Base-by-base conservation (phyloP, 2,329 filamentous ascomycete species). In the Ambrosiella cleistominuta region DNA sequence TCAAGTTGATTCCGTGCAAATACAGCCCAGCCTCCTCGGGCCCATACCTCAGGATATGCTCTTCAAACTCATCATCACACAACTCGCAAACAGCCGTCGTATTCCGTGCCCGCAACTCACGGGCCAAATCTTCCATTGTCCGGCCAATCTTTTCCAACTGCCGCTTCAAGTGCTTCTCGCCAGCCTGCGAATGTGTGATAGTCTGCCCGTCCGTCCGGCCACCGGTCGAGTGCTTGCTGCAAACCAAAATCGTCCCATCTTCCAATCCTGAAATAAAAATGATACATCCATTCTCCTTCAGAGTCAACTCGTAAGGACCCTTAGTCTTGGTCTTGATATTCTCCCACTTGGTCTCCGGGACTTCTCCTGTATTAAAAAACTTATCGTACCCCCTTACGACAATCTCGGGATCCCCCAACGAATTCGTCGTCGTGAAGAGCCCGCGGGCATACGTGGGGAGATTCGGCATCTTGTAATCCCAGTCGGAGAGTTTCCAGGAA, bases 251-350 rank as follows among this genome's bases (percentile, higher is more conserved):
- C 1, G 87, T 88, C 40, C 81, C 90, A 65, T 96, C 90, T 65
- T 94, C 87, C 19, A 98, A 75, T 12, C 90, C 93, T 13, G 89
- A 85, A 50, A 98, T 82, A 73, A 98, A 98, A 64, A 98, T 96
- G 70, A 98, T 98, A 70, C 93, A 98, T n/a, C 93, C 93, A 66
- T 98, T 98, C 71, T 98, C 93, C 72, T 98, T 98, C 56, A 97
- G 81, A 60, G 89, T 97, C 58, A 98, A 74, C 71, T 98, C 93
- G 65, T 97, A 98, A 0, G 93, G 93, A 0, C 88, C 89, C 62
- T 80, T 74, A 0, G 93, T 97, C 58, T 85, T 77, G 36, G 71
- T 70, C 66, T 85, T 75, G 61, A 98, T 88, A 66, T 85, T 86
- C 13, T 74, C 69, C 93, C 93, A 98, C 65, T 83, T 78, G 2